Base-by-base conservation (phyloP, 352 stramenopile species). In the Globisporangium cylindrosporum region DNA sequence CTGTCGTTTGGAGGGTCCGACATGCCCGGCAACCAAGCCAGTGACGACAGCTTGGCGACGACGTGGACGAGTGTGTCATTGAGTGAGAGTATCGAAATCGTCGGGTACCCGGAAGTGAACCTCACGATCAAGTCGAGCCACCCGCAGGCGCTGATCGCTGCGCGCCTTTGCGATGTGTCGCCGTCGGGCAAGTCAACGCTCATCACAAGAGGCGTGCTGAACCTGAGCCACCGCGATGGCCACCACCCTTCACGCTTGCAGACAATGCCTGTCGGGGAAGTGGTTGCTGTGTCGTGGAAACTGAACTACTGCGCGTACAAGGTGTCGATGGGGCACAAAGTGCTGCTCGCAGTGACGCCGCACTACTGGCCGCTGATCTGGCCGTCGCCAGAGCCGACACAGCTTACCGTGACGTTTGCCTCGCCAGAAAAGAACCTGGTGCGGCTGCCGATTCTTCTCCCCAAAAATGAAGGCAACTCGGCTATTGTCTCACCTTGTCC, bases 281-380 rank as follows among this genome's bases (percentile, higher is more conserved):
- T 18, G 3, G 75, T 72, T 34, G 60, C 58, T 14, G 68, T 86
- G 8, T 62, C 49, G 3, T 78, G 71, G 72, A 69, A 77, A 58
- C 76, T 86, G 38, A 86, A 86, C 57, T 72, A 70, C 14, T 86
- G 78, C 46, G 76, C 78, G 1, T 86, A 86, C 64, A 74, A 69
- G 3, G 55, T 86, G 1, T 48, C 70, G 25, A 32, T 49, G 1
- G 74, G 78, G 4, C 76, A 84, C 55, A 63, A 53, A n/a, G 58
- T 86, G 32, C 36, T 80, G 59, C 55, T 86, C 9, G 72, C 74
- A 2, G 56, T 86, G 41, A 82, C 76, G 20, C 69, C 78, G 22
- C 77, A 77, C 62, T 86, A 86, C 71, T 86, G 78, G 76, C 78
- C 78, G 22, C 78, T 86, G 66, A 56, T 84, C 2, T 84, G 78